Conservation (phyloP, 2,329 filamentous ascomycete genomes). For the Trichoderma endophyticum region DNA sequence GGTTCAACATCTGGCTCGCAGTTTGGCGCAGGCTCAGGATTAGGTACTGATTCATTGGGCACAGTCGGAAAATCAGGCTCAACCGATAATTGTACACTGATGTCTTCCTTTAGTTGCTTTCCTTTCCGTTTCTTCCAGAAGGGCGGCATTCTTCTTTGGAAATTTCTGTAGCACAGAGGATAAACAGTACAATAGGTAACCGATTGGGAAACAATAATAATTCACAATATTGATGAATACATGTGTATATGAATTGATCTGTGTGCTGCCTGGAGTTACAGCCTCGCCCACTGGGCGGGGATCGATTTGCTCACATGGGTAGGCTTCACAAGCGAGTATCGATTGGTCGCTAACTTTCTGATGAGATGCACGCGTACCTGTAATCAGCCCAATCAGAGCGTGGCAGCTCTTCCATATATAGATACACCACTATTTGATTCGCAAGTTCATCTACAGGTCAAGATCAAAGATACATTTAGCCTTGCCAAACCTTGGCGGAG, state of each 20-base stretch:
- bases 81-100: not conserved
- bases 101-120: not conserved
- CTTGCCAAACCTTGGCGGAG: not conserved
- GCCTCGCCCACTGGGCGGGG: not conserved
- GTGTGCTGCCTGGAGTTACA: not conserved
- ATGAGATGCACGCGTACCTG: not conserved
- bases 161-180: not conserved
- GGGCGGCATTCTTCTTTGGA: not conserved
- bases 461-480: not conserved
- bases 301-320: not conserved
- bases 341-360: not conserved
- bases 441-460: not conserved
- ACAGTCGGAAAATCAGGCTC: not conserved
- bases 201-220: not conserved
- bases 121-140: not conserved
- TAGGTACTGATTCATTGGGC: not conserved
- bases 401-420: not conserved
- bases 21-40: no score
- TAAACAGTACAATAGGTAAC: not conserved
- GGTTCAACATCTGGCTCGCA: not conserved
- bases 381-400: not conserved
- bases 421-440: not conserved
- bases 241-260: not conserved
- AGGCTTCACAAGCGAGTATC: not conserved
- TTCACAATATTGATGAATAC: not conserved